These are phyloP conservation scores for Pulveroboletus ravenelii DNA, from an alignment of 768 basidiomycete species.

Conservation along the genomic window DNA sequence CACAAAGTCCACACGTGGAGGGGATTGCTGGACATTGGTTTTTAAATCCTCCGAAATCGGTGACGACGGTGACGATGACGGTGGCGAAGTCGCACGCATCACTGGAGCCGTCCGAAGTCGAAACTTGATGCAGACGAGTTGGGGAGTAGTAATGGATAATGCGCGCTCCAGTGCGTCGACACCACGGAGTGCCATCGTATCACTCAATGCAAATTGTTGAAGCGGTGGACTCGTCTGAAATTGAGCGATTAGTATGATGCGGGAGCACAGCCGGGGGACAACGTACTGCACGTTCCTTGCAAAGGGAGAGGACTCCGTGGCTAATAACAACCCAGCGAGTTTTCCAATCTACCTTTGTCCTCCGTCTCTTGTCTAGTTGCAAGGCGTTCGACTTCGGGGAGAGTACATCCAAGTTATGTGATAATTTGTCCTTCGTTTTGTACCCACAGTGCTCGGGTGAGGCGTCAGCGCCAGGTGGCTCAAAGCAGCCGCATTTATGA, in stretches of 20 bases:
- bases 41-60: conserved; percentile 15
- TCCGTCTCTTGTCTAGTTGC: conserved; percentile 24
- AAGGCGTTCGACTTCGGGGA: conserved; percentile 4
- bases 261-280: conserved; percentile 15
- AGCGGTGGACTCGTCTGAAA: conserved; percentile 37
- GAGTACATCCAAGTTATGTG: conserved; percentile 5
- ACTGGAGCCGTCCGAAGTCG: background rate
- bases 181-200: conserved; percentile 42
- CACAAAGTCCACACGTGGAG: background rate
- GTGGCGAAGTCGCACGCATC: conserved; percentile 11
- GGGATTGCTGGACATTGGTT: conserved; percentile 3
- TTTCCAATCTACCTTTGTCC: conserved; percentile 54
- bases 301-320: conserved; percentile 51
- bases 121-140: conserved; percentile 43
- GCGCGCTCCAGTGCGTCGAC: conserved; percentile 38
- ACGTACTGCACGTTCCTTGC: conserved; percentile 47
- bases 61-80: conserved; percentile 23
- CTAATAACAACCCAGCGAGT: conserved; percentile 59
- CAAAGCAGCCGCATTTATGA: conserved; percentile 25
- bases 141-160: conserved; percentile 19
- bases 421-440: conserved; percentile 16
- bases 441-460: background rate
- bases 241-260: conserved; percentile 1
- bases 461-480: conserved; percentile 14
- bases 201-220: conserved; percentile 37